A percentile compares a stretch with the other conserved stretches of the same genome.
Evolutionary conservation across 2,329 filamentous ascomycete species (phyloP).

Genomic region (Tolypocladium nubicola): DNA sequence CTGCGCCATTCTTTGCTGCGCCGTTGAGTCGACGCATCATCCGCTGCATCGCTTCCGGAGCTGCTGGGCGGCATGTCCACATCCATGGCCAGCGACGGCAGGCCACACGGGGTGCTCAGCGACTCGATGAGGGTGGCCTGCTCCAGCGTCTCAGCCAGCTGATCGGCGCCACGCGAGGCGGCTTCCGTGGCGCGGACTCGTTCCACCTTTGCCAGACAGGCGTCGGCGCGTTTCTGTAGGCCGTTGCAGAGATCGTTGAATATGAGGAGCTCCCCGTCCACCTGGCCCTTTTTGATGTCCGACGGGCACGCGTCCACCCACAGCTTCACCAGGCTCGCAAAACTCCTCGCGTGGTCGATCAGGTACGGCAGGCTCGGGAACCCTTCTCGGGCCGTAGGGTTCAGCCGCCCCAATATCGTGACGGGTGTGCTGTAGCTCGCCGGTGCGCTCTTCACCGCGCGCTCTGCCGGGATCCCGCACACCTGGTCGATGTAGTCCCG

Average conservation of each 20-base stretch:
- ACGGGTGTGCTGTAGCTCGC: slow-evolving; percentile 88
- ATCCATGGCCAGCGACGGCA: slow-evolving; percentile 15
- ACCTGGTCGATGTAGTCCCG: slow-evolving; percentile 81
- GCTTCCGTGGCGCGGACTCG: slow-evolving; percentile 27
- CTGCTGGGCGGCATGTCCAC: slow-evolving; percentile 32
- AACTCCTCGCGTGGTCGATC: slow-evolving; percentile 78
- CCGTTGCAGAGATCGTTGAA: slow-evolving; percentile 41
- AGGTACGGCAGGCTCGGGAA: slow-evolving; percentile 90
- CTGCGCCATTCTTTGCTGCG: slow-evolving; percentile 22
- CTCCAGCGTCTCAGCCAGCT: slow-evolving; percentile 38
- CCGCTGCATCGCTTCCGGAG: slow-evolving; percentile 36
- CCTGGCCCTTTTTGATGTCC: slow-evolving; percentile 21
- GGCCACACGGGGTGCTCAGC: slow-evolving; percentile 17
- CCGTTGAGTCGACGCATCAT: slow-evolving; percentile 12
- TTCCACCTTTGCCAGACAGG: slow-evolving; percentile 40
- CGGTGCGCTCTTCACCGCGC: slow-evolving; percentile 53
- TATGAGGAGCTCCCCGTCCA: slow-evolving; percentile 39
- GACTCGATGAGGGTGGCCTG: slow-evolving; percentile 27
- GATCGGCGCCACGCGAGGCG: slow-evolving; percentile 18
- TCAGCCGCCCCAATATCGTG: slow-evolving; percentile 75
- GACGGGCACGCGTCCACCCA: slow-evolving; percentile 53
- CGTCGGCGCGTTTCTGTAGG: slow-evolving; percentile 39
- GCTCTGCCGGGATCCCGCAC: slow-evolving; percentile 70
- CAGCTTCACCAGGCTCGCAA: slow-evolving; percentile 71
- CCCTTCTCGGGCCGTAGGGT: slow-evolving; percentile 73